Evolutionary conservation across 1,284 basidiomycete genomes (phyloP).

Genomic region (Earliella scabrosa): DNA sequence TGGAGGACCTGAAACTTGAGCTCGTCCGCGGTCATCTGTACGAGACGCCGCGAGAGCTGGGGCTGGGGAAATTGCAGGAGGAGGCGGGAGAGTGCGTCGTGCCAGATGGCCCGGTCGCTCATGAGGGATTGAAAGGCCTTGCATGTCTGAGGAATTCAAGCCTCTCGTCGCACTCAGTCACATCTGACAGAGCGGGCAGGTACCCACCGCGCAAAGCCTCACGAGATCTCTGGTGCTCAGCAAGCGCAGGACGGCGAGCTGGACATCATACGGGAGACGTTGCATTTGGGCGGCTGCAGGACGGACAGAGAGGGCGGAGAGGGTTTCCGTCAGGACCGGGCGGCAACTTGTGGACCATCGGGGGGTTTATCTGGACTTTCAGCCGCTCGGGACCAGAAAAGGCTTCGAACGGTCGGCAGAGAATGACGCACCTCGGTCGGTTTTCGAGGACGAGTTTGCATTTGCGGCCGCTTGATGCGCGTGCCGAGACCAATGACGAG

Average conservation of each 20-base stretch:
- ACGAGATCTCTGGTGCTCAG: constrained; percentile 16
- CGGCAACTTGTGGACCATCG: background rate
- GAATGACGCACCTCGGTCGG: constrained; percentile 13
- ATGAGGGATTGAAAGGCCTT: constrained; percentile 12
- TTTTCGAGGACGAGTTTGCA: constrained; percentile 6
- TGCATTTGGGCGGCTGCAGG: constrained; percentile 6
- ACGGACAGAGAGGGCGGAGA: constrained; percentile 8
- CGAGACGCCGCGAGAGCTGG: constrained; percentile 10
- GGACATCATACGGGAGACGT: constrained; percentile 22
- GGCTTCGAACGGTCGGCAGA: constrained; percentile 6
- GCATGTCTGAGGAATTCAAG: constrained; percentile 15
- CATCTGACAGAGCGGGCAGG: background rate
- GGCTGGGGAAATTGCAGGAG: constrained; percentile 21
- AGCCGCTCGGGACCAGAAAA: constrained; percentile 9
- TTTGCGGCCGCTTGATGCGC: constrained; percentile 4
- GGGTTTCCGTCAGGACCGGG: background rate
- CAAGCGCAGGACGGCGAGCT: constrained; percentile 13
- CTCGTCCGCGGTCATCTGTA: constrained; percentile 9
- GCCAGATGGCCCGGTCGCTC: constrained; percentile 21
- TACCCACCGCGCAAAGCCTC: constrained; percentile 20
- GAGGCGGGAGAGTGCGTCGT: constrained; percentile 16
- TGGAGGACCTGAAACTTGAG: constrained; percentile 16
- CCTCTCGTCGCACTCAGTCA: background rate
- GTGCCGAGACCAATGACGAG: constrained; percentile 26
- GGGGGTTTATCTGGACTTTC: constrained; percentile 22